Evolutionary conservation across 495 filamentous ascomycete species (phyloP).

Genomic region (Penicillium lividum): DNA sequence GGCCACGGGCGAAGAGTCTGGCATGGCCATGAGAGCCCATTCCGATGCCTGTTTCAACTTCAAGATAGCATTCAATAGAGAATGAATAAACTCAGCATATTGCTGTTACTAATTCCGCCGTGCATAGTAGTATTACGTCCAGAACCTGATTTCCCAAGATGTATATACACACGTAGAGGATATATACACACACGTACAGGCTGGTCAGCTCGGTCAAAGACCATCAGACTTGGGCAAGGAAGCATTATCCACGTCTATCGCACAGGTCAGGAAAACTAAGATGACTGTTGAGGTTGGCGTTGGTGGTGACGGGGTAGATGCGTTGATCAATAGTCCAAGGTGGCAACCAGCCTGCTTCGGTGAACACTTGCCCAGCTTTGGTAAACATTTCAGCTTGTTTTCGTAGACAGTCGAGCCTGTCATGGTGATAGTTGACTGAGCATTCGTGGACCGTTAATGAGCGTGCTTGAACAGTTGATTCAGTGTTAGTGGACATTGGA

Average conservation of each 20-base stretch:
- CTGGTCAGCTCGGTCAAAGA: slow-evolving; percentile 6
- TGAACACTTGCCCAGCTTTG: too few species aligned
- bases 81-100: slow-evolving; percentile 3
- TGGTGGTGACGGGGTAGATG: too few species aligned
- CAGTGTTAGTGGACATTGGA: too few species aligned
- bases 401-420: slow-evolving; percentile 1
- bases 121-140: slow-evolving; percentile 3
- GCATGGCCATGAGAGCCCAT: too few species aligned
- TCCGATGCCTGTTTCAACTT: too few species aligned
- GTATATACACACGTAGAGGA: not conserved
- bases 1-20: too few species aligned
- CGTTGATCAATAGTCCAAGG: too few species aligned
- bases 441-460: not conserved
- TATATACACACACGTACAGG: not conserved
- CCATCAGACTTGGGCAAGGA: slow-evolving; percentile 3
- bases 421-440: slow-evolving; percentile 2
- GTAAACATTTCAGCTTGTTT: too few species aligned
- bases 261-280: too few species aligned
- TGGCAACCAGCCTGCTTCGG: too few species aligned
- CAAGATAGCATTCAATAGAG: too few species aligned
- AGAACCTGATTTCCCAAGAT: not conserved
- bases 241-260: not conserved
- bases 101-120: slow-evolving; percentile 1
- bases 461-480: not conserved
- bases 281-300: too few species aligned